These are phyloP conservation scores for Acacia concinna DNA, from an alignment of 331 rosid genomes.

Conservation along the genomic window DNA sequence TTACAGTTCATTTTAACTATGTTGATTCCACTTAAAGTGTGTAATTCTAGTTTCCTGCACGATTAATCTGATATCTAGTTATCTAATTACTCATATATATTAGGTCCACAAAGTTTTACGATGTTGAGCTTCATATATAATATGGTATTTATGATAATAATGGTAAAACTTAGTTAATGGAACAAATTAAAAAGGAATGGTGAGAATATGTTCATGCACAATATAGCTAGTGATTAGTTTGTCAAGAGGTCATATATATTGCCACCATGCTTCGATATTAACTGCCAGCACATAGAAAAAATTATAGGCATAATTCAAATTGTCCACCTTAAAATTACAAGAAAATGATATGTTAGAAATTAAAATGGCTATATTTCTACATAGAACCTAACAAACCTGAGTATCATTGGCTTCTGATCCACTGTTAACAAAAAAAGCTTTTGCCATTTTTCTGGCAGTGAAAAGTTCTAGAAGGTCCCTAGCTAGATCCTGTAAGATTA, in stretches of 20 bases:
- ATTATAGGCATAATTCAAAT: neutral
- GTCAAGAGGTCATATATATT: neutral
- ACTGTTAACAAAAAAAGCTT: constrained; percentile 84
- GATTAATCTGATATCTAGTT: constrained; percentile 6
- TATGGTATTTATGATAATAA: neutral
- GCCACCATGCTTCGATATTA: constrained; percentile 5
- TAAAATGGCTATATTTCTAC: constrained; percentile 9
- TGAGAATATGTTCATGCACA: neutral
- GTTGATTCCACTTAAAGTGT: neutral
- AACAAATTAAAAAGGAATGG: neutral
- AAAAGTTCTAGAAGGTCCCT: constrained; percentile 73
- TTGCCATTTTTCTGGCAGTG: constrained; percentile 82
- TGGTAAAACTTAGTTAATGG: neutral
- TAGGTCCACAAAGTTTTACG: neutral
- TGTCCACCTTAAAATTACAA: constrained; percentile 12
- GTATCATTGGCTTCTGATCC: constrained; percentile 98
- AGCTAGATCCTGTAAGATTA: constrained; percentile 74
- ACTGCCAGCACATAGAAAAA: constrained; percentile 7
- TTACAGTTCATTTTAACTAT: constrained; percentile 19
- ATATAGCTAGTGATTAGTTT: neutral
- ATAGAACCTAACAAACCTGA: constrained; percentile 59
- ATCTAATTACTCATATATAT: neutral
- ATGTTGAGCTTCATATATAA: neutral
- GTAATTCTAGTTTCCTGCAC: neutral
- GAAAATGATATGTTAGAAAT: constrained; percentile 10